Percentiles rank a stretch among this genome's conserved stretches.
Conservation (phyloP, 1,284 basidiomycete species). For the Melanopsichium pennsylvanicum region DNA sequence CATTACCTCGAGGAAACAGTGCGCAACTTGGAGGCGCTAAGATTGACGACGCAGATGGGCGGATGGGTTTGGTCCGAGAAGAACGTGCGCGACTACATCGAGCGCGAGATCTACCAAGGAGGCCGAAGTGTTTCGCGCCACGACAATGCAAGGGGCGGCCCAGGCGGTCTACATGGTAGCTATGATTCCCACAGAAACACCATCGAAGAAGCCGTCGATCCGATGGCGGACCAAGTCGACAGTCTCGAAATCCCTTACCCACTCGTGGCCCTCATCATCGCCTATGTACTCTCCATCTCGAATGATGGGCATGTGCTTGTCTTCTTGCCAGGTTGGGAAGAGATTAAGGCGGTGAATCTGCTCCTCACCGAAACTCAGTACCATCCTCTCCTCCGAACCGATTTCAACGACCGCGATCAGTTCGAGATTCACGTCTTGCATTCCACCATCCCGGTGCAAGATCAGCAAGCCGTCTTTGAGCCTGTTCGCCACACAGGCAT, state of each 20-base stretch:
- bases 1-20: constrained; percentile 84
- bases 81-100: constrained; percentile 79
- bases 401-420: constrained; percentile 65
- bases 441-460: constrained; percentile 85
- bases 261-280: constrained; percentile 81
- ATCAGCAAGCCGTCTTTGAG: constrained; percentile 88
- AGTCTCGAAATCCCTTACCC: constrained; percentile 85
- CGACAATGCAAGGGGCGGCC: constrained; percentile 10
- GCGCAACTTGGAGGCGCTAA: constrained; percentile 40
- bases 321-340: constrained; percentile 91
- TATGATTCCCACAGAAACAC: constrained; percentile 35
- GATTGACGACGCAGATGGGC: constrained; percentile 63
- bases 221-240: constrained; percentile 68
- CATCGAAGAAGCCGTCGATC: constrained; percentile 50
- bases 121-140: constrained; percentile 30
- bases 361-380: constrained; percentile 70
- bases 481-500: constrained; percentile 70
- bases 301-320: constrained; percentile 88
- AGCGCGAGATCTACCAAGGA: constrained; percentile 70
- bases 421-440: constrained; percentile 88
- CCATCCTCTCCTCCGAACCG: constrained; percentile 68
- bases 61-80: constrained; percentile 80
- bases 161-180: no score
- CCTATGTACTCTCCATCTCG: constrained; percentile 78
- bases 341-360: constrained; percentile 82